Base-by-base conservation (phyloP, 2,329 filamentous ascomycete species). In the Zelopaecilomyces penicillatus region DNA sequence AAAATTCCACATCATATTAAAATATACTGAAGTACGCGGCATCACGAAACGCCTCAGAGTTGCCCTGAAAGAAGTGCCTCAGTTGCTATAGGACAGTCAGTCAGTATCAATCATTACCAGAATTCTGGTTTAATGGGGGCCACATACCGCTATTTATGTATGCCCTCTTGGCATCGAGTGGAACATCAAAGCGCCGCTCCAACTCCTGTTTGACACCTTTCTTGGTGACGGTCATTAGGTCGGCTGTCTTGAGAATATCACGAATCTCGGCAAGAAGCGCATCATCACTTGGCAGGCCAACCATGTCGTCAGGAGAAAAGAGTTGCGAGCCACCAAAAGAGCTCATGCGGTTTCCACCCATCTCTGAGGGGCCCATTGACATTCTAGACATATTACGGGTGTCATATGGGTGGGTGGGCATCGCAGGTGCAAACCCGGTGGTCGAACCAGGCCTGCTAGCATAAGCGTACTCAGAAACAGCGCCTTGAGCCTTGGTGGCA, bases 221-320 rank as follows among this genome's bases (percentile, higher is more conserved):
- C 81, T 98, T 98, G 53, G 93, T 98, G 37, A 98, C 87, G 4
- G 80, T 90, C 93, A 98, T 98, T 60, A 98, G 70, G 67, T 98
- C 93, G 2, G 89, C 90, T 9, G 85, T 94, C 55, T 83, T 79
- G 50, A 98, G 71, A 51, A 98, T 95, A 59, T 96, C 89, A 42
- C 93, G 80, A 56, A 98, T 98, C 74, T 98, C 93, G 0, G 88
- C 83, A 50, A 98, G 71, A 41, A 98, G 74, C 8, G 87, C 85
- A 59, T 98, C 93, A 55, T 98, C 93, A 50, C 76, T 86, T 0
- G 93, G 93, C 59, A 96, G 68, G 45, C 83, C 80, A 6, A 78
- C 74, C 55, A 95, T 74, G 57, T 90, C 85, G 43, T 80, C 76
- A n/a, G 75, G 69, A 7, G 67, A 71, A 46, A 82, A 73, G 63